Conservation (phyloP, 2,329 filamentous ascomycete genomes). For the Cordyceps pruinosa region DNA sequence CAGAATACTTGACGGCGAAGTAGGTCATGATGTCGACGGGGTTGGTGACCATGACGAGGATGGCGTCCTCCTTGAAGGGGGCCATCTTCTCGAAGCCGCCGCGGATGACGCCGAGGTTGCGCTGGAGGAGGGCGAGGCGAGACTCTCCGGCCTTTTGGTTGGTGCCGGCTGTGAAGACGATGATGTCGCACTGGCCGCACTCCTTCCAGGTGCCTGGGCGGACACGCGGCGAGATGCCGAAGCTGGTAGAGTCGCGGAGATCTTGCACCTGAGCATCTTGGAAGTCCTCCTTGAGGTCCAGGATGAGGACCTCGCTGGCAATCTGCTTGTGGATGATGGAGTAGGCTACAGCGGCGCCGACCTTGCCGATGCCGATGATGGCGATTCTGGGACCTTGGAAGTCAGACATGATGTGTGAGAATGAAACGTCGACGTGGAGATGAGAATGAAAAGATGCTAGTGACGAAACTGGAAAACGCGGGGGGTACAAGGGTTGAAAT, state of each 20-base stretch:
- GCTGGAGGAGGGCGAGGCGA: conserved; percentile 16
- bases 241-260: conserved; percentile 42
- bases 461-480: background rate
- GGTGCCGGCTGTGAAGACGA: conserved; percentile 48
- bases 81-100: conserved; percentile 41
- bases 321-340: conserved; percentile 44
- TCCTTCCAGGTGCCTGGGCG: conserved; percentile 38
- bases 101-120: conserved; percentile 41
- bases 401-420: conserved; percentile 10
- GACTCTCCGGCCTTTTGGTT: conserved; percentile 28
- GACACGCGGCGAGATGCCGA: conserved; percentile 35
- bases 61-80: conserved; percentile 39
- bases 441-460: background rate
- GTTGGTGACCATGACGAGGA: conserved; percentile 46
- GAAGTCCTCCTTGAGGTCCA: conserved; percentile 40
- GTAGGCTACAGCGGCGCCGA: conserved; percentile 44
- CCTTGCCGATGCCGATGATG: conserved; percentile 44
- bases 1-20: conserved; percentile 39
- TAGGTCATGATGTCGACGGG: conserved; percentile 49
- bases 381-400: conserved; percentile 27
- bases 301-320: conserved; percentile 44
- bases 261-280: conserved; percentile 45
- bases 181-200: conserved; percentile 46
- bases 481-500: conserved; percentile 11
- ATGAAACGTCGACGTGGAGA: background rate